Percentiles rank a stretch among this genome's conserved stretches.
phyloP scores from a whole-genome alignment of 768 basidiomycete genomes.

The Leccinum fibrillosum region DNA sequence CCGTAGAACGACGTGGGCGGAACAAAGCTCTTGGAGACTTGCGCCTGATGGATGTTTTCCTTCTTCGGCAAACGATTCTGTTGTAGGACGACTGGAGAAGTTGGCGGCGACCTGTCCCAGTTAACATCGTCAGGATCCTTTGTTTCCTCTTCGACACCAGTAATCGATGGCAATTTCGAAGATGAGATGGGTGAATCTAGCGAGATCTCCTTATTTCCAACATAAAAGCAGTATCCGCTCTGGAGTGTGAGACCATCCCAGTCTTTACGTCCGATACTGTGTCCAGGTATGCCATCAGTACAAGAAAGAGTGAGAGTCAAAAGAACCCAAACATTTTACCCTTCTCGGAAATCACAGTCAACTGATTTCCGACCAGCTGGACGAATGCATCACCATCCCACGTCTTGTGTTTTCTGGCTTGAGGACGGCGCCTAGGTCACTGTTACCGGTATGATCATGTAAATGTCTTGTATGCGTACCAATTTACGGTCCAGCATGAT shows the following conservation, averaged over 20 bases:
- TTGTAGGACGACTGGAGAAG: slow-evolving; percentile 4
- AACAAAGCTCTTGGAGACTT: slow-evolving; percentile 35
- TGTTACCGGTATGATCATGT: slow-evolving; percentile 1
- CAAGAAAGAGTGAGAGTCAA: neutral
- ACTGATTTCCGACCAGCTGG: slow-evolving; percentile 44
- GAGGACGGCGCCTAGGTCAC: slow-evolving; percentile 61
- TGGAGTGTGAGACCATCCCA: slow-evolving; percentile 56
- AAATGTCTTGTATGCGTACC: slow-evolving; percentile 39
- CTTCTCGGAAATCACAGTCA: slow-evolving; percentile 64
- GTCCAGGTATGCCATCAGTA: slow-evolving; percentile 5
- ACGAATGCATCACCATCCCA: slow-evolving; percentile 83
- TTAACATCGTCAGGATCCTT: slow-evolving; percentile 20
- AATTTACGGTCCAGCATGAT: slow-evolving; percentile 67
- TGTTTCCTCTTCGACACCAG: slow-evolving; percentile 29
- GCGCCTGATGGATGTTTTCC: slow-evolving; percentile 19
- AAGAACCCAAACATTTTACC: slow-evolving; percentile 56
- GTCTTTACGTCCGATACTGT: slow-evolving; percentile 57
- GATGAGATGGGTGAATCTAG: slow-evolving; percentile 50
- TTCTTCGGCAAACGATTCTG: slow-evolving; percentile 11
- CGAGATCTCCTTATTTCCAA: slow-evolving; percentile 61
- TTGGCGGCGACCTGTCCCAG: slow-evolving; percentile 14
- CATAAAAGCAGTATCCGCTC: slow-evolving; percentile 38
- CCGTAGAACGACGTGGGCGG: slow-evolving; percentile 65
- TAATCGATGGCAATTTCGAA: slow-evolving; percentile 49
- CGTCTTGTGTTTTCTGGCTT: slow-evolving; percentile 74